Base-by-base conservation (phyloP, 495 filamentous ascomycete species). In the Staphylotrichum tortipilum region DNA sequence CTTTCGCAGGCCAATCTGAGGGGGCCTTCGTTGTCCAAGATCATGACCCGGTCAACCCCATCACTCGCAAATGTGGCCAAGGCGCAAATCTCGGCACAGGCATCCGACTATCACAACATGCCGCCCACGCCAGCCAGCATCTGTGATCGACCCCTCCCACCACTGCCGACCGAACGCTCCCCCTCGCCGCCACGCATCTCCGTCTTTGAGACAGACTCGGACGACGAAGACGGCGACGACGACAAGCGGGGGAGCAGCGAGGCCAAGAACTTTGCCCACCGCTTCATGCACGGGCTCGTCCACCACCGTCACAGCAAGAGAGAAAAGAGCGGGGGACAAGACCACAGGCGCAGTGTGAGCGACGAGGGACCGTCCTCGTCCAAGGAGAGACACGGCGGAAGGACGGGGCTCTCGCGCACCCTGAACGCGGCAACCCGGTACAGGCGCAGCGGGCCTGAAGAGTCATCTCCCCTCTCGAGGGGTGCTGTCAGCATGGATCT, bases 151-250 rank as follows among this genome's bases (percentile, higher is more conserved):
- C 56, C 53, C 7, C 38, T 59, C 19, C 53, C 49, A 3, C 57
- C 54, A 4, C 30, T 52, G 0, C 54, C 49, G 6, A 21, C 29
- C 1, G 29, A 50, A 10, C 29, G 14, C 12, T 26, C 29, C 18
- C 21, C 12, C 7, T 3, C 24, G 15, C 47, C 51, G n/a, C 44
- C 41, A 3, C 36, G 38, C 30, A 38, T 55, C 23, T 63, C 60
- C 18, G 49, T 63, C 43, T 63, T 63, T 23, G 61, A 64, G 23
- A 21, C 36, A 5, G 60, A 63, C 35, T 51, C 61, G 1, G 58
- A 61, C 28, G 52, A 51, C 47, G 41, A 49, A 0, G 49, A 53
- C 7, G 15, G 38, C 0, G 41, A 56, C 0, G 17, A 34, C 9
- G 12, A 12, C 24, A 18, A 30, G 14, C 19, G 30, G 5, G 9